Evolutionary conservation across 2,329 filamentous ascomycete species (phyloP), one percentile per base, ranked within the genome.

Genomic region (Exophiala xenobiotica): DNA sequence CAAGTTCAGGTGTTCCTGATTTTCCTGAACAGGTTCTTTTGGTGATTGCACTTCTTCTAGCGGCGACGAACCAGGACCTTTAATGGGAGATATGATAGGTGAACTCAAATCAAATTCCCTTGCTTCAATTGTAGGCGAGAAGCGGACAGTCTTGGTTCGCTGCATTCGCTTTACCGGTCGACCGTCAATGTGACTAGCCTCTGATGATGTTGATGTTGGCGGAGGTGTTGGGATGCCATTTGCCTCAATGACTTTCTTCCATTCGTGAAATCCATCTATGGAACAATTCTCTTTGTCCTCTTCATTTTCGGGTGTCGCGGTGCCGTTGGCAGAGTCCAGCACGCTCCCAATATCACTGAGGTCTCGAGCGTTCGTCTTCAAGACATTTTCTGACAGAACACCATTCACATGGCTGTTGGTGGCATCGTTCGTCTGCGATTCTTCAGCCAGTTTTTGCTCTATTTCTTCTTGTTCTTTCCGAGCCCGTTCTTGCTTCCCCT

Each of bases 401-500:
- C 49, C 46, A 18, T 50, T 46, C 14, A 46, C 19, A 29, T 53
- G 40, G 16, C 40, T 48, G 42, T 46, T 46, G 11, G 23, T 18
- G 9, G 41, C 37, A 18, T 23, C 41, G 18, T 53, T 48, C 33
- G 31, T 7, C 23, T 46, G 41, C 14, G 65, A 64, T 64, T 86
- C 80, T 53, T 79, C 75, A 50, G 76, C 74, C 27, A 84, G 74
- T 52, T 85, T 88, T 64, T 85, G 79, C 58, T 91, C 85, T 58
- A 97, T 88, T 8, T 83, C 87, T 65, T 96, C 87, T 61, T 89
- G 83, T 68, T 96, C 90, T 46, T 86, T 82, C 58, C 87, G 84
- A n/a, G 93, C 93, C 62, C 93, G 80, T 67, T 97, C 91, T 74
- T 93, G 85, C 71, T 99, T 99, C 70, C 88, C 85, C 63, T 88